Base-by-base conservation (phyloP, 495 filamentous ascomycete genomes). In the Massariosphaeria phaeospora region DNA sequence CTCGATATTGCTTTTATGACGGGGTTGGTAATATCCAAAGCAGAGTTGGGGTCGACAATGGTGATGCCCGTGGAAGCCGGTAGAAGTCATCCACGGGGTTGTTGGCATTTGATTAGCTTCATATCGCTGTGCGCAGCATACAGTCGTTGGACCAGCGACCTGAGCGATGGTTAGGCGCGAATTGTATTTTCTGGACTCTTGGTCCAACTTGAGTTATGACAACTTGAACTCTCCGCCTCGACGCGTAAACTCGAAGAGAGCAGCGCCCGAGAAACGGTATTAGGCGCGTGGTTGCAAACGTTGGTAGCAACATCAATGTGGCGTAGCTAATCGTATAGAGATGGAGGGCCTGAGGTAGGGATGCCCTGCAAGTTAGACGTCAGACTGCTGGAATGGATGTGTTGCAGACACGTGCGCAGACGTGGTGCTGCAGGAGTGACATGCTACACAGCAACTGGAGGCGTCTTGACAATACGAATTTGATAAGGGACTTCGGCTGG, bases 101-200 rank as follows among this genome's bases (percentile, higher is more conserved):
- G 52, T 55, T 55, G 52, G 52, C 23, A 18, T 55, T 55, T 55
- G 52, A 55, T 55, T 29, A 55, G 42, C 29, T 47, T 36, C 40
- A 48, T 48, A 40, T 55, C 9, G n/a, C 25, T 10, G 30, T 3
- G 9, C 33, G 27, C 11, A 47, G 5, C 15, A 30, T 30, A 25
- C 29, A 36, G 52, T 54, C 52, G 39, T 18, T 10, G n/a, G 41
- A 41, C 24, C n/a, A 26, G 18, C 11, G 17, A 21, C 24, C 7
- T 20, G 29, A 17, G 26, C 3, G 30, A 23, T 8, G n/a, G 8
- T 9, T 36, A 12, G 29, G 26, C 29, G 10, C 17, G 26, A 33
- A 2, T 24, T 13, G 39, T 26, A 18, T 3, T 48, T 5, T 6
- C 12, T n/a, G 24, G 34, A 52, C 23, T 42, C 49, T 52, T 43